Conservation (phyloP, 495 filamentous ascomycete species). For the Thermothielavioides terrestris region DNA sequence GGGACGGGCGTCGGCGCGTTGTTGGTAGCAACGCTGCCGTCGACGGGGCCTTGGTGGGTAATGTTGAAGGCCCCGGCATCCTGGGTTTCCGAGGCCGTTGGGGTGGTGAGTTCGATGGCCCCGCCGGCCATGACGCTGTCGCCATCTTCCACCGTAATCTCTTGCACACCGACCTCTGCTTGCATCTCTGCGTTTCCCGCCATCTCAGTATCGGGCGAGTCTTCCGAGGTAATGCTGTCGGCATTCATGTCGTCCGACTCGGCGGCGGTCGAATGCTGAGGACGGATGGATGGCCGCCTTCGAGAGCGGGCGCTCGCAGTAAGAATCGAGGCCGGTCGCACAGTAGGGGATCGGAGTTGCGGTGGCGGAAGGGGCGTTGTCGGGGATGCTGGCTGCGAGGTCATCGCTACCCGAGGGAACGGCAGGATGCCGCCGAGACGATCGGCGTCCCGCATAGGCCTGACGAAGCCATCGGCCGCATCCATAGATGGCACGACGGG, state of each 20-base stretch:
- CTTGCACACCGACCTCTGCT: slow-evolving; percentile 67
- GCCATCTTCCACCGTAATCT: slow-evolving; percentile 65
- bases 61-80: slow-evolving; percentile 92
- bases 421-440: slow-evolving; percentile 80
- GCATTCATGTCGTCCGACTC: slow-evolving; percentile 79
- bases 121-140: slow-evolving; percentile 70
- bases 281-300: slow-evolving; percentile 70
- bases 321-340: slow-evolving; percentile 44
- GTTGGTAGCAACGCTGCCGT: slow-evolving; percentile 75
- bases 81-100: slow-evolving; percentile 71
- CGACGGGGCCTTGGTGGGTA: slow-evolving; percentile 77
- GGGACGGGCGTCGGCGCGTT: slow-evolving; percentile 43
- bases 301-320: slow-evolving; percentile 35
- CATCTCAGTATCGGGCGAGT: slow-evolving; percentile 53
- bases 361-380: slow-evolving; percentile 74
- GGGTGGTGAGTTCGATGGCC: slow-evolving; percentile 62
- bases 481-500: slow-evolving; percentile 68
- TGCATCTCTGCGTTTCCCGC: slow-evolving; percentile 73
- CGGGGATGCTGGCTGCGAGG: slow-evolving; percentile 87
- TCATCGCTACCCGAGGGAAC: slow-evolving; percentile 51
- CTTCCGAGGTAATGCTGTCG: slow-evolving; percentile 67
- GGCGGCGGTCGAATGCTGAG: slow-evolving; percentile 77
- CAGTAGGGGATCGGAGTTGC: slow-evolving; percentile 42
- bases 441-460: slow-evolving; percentile 78
- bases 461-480: slow-evolving; percentile 61